Percentiles rank a stretch among this genome's conserved stretches.
These are phyloP conservation scores for Solanum hybrid DNA, from an alignment of 305 asterid genomes.

Conservation along the genomic window DNA sequence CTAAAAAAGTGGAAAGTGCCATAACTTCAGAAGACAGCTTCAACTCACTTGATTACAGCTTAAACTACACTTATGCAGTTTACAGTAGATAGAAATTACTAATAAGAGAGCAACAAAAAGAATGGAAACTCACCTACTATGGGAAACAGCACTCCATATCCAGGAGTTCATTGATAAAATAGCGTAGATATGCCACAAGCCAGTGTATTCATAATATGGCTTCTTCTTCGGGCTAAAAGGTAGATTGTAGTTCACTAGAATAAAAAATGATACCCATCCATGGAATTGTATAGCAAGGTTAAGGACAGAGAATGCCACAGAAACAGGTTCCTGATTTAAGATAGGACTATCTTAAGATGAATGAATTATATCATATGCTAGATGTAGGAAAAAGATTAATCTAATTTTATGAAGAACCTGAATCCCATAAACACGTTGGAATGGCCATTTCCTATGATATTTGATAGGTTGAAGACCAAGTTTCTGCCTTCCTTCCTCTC, in stretches of 20 bases:
- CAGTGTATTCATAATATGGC: slow-evolving; percentile 79
- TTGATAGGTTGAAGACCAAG: slow-evolving; percentile 72
- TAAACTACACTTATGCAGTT: background rate
- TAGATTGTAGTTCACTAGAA: slow-evolving; percentile 80
- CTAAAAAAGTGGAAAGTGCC: background rate
- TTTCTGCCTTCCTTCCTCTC: slow-evolving; percentile 70
- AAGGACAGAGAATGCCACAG: slow-evolving; percentile 85
- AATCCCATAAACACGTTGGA: slow-evolving; percentile 69
- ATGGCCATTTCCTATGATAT: slow-evolving; percentile 94
- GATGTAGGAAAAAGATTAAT: background rate
- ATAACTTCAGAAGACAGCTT: background rate
- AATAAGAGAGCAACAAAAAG: background rate
- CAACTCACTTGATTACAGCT: background rate
- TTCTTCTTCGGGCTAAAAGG: slow-evolving; percentile 61
- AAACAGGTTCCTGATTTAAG: slow-evolving; percentile 71
- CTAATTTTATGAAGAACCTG: slow-evolving; percentile 37
- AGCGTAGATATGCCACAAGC: slow-evolving; percentile 81
- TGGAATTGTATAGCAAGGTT: slow-evolving; percentile 93
- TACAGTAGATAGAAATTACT: background rate
- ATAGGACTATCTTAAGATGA: slow-evolving; percentile 15
- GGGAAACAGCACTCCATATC: slow-evolving; percentile 92
- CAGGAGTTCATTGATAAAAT: slow-evolving; percentile 71
- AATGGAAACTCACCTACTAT: slow-evolving; percentile 54
- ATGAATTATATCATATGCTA: background rate
- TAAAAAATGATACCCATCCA: slow-evolving; percentile 92